A percentile compares a stretch with the other conserved stretches of the same genome.
These are phyloP conservation scores for Ascoidea asiatica DNA, from an alignment of 805 yeast genomes.

Conservation along the genomic window DNA sequence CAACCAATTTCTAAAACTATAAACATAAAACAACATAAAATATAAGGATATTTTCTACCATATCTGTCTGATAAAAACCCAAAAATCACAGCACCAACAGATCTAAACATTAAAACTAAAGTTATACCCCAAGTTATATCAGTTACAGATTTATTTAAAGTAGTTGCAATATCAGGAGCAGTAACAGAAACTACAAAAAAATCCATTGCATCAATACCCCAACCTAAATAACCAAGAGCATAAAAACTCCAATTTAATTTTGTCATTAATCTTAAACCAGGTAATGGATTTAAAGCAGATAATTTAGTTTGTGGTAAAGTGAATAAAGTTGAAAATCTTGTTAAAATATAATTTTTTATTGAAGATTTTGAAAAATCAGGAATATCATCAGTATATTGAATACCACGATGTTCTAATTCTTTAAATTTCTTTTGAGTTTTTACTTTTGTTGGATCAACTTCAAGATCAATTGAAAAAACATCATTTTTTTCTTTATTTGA, in stretches of 20 bases:
- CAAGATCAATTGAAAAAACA: too few species aligned
- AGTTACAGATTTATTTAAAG: slow-evolving; percentile 28
- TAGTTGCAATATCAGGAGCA: slow-evolving; percentile 33
- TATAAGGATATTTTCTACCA: slow-evolving; percentile 51
- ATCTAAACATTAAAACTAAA: slow-evolving; percentile 52
- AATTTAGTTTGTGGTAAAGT: slow-evolving; percentile 1
- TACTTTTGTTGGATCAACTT: too few species aligned
- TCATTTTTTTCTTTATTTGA: too few species aligned
- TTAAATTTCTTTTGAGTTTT: too few species aligned
- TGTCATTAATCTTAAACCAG: slow-evolving; percentile 23
- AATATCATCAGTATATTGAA: slow-evolving; percentile 29
- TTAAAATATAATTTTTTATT: not conserved
- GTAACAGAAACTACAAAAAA: slow-evolving; percentile 51
- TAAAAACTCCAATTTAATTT: slow-evolving; percentile 42
- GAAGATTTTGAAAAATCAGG: slow-evolving; percentile 15
- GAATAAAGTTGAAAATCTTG: slow-evolving; percentile 2
- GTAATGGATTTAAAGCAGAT: slow-evolving; percentile 28
- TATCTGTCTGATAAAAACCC: slow-evolving; percentile 46
- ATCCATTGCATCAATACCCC: slow-evolving; percentile 68
- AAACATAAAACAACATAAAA: slow-evolving; percentile 35
- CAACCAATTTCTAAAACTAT: slow-evolving; percentile 47
- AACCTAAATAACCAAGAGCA: slow-evolving; percentile 43
- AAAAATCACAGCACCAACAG: slow-evolving; percentile 51
- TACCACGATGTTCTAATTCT: too few species aligned
- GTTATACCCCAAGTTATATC: slow-evolving; percentile 65